Percentiles rank a stretch among this genome's conserved stretches.
These are phyloP conservation scores for Striga hermonthica DNA, from an alignment of 305 asterid species.

Conservation along the genomic window DNA sequence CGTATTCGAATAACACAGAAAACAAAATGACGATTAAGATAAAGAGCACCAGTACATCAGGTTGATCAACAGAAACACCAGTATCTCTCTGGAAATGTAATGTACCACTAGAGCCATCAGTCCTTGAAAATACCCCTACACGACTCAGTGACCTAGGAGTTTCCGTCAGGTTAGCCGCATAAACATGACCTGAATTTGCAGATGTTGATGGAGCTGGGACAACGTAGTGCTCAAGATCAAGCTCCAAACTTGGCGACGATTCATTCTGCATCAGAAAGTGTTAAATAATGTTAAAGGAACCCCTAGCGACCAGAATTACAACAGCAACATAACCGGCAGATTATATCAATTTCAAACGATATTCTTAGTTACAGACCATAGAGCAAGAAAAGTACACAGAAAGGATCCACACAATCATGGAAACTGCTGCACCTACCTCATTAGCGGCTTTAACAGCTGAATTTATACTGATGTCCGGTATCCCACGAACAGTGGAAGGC, in stretches of 20 bases:
- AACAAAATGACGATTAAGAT: conserved; percentile 28
- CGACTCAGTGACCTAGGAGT: conserved; percentile 78
- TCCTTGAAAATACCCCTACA: conserved; percentile 60
- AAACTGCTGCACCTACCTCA: conserved; percentile 45
- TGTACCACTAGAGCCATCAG: conserved; percentile 54
- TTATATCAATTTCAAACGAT: no score
- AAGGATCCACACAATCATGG: background rate
- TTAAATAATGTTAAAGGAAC: conserved; percentile 8
- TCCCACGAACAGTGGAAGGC: conserved; percentile 91
- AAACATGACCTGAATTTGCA: conserved; percentile 68
- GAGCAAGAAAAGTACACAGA: conserved; percentile 2
- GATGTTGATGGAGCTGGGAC: conserved; percentile 85
- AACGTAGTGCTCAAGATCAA: conserved; percentile 92
- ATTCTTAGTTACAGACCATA: no score
- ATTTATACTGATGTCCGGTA: conserved; percentile 85
- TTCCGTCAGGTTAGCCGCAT: conserved; percentile 94
- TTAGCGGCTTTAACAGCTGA: conserved; percentile 45
- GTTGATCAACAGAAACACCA: conserved; percentile 57
- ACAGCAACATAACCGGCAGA: no score
- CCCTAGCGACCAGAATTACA: conserved; percentile 19
- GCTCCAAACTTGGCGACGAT: conserved; percentile 85
- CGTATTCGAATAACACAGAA: conserved; percentile 19
- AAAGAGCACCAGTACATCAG: conserved; percentile 48
- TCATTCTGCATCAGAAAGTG: conserved; percentile 51
- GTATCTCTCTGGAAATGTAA: conserved; percentile 47